Evolutionary conservation across 805 yeast genomes (phyloP).

Genomic region (Trichomonascus vanleenenianus): DNA sequence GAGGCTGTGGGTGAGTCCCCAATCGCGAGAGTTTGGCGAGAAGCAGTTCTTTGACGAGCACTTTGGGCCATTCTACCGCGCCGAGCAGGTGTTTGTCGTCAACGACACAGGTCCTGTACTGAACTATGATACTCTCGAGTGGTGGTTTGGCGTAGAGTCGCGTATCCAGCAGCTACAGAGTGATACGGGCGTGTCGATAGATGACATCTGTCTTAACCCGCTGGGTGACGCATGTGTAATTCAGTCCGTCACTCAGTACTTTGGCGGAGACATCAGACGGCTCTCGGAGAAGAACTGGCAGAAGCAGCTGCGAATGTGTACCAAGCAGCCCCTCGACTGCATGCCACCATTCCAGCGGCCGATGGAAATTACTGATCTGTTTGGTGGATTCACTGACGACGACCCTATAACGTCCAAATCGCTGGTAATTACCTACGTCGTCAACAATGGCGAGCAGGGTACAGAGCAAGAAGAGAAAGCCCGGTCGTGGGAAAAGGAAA

Average conservation of each 20-base stretch:
- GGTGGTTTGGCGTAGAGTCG: slow-evolving; percentile 85
- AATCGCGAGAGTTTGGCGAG: slow-evolving; percentile 60
- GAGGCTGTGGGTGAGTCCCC: slow-evolving; percentile 82
- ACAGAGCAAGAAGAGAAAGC: slow-evolving; percentile 34
- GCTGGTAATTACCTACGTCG: slow-evolving; percentile 64
- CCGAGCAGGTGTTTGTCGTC: slow-evolving; percentile 73
- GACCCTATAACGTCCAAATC: slow-evolving; percentile 59
- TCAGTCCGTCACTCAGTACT: slow-evolving; percentile 86
- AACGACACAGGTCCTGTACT: slow-evolving; percentile 64
- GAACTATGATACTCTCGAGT: slow-evolving; percentile 54
- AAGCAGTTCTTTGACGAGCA: slow-evolving; percentile 62
- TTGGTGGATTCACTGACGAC: slow-evolving; percentile 43
- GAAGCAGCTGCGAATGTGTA: slow-evolving; percentile 46
- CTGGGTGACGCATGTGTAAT: slow-evolving; percentile 67
- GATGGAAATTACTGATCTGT: slow-evolving; percentile 58
- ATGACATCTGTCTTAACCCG: slow-evolving; percentile 79
- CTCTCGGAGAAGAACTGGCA: slow-evolving; percentile 53
- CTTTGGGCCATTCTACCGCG: slow-evolving; percentile 88
- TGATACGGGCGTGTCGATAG: slow-evolving; percentile 32
- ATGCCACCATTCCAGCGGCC: slow-evolving; percentile 91
- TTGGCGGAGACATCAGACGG: slow-evolving; percentile 50
- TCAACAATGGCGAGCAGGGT: slow-evolving; percentile 47
- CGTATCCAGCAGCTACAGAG: slow-evolving; percentile 36
- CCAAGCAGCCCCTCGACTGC: slow-evolving; percentile 79
- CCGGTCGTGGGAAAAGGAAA: slow-evolving; percentile 59